Evolutionary conservation across 345 rosid species (phyloP).

Genomic region (Populus simonii): DNA sequence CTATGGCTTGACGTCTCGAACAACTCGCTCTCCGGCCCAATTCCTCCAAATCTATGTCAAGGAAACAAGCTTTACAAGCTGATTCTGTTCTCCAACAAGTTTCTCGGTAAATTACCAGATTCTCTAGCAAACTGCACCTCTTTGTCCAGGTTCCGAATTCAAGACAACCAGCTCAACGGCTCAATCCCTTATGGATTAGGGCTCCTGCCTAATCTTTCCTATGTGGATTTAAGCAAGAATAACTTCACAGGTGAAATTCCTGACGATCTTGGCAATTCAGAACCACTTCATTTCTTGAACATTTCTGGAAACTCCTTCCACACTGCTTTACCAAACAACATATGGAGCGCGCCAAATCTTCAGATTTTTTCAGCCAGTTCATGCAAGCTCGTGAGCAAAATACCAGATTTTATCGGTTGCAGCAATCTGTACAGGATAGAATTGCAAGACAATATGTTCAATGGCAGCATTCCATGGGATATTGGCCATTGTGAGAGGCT

Average conservation of each 20-base stretch:
- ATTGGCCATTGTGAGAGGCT: constrained; percentile 88
- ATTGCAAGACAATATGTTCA: constrained; percentile 64
- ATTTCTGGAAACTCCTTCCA: constrained; percentile 61
- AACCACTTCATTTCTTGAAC: constrained; percentile 63
- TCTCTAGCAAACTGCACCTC: constrained; percentile 58
- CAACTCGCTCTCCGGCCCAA: constrained; percentile 65
- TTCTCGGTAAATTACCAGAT: constrained; percentile 47
- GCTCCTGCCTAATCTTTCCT: constrained; percentile 54
- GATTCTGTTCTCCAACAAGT: constrained; percentile 76
- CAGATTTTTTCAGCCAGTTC: constrained; percentile 74
- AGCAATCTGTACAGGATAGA: constrained; percentile 69
- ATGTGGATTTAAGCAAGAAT: constrained; percentile 70
- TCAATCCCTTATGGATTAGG: constrained; percentile 75
- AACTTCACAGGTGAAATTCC: constrained; percentile 66
- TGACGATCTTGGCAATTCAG: constrained; percentile 57
- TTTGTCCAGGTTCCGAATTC: constrained; percentile 60
- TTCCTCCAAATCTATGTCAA: constrained; percentile 69
- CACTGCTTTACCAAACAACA: constrained; percentile 42
- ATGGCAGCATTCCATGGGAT: constrained; percentile 77
- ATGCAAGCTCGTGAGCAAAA: constrained; percentile 44
- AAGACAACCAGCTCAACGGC: constrained; percentile 65
- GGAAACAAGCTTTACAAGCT: constrained; percentile 77
- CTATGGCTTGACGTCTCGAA: constrained; percentile 63
- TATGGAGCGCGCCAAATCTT: constrained; percentile 67
- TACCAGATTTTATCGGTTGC: constrained; percentile 77